These are phyloP conservation scores for Zangia roseola DNA, from an alignment of 768 basidiomycete genomes.

Conservation along the genomic window DNA sequence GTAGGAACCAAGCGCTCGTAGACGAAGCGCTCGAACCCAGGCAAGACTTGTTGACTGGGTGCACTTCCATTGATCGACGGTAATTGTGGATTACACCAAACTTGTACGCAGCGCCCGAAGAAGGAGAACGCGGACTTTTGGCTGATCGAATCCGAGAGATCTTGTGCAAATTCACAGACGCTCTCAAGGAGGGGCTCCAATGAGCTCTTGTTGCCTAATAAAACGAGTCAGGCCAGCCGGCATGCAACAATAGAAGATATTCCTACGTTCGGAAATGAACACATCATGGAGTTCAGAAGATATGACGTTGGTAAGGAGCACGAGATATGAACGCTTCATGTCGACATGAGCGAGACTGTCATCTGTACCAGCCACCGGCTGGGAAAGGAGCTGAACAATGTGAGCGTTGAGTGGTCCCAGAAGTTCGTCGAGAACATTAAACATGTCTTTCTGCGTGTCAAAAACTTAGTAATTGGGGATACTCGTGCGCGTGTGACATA, in stretches of 20 bases:
- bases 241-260: conserved; percentile 23
- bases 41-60: conserved; percentile 44
- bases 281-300: conserved; percentile 77
- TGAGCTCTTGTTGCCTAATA: conserved; percentile 57
- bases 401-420: conserved; percentile 84
- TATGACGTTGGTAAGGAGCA: conserved; percentile 78
- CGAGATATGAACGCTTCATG: conserved; percentile 87
- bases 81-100: conserved; percentile 61
- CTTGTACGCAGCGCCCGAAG: conserved; percentile 62
- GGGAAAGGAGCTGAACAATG: conserved; percentile 74
- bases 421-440: conserved; percentile 85
- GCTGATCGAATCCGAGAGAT: conserved; percentile 69
- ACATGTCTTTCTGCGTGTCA: conserved; percentile 67
- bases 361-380: conserved; percentile 84
- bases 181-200: conserved; percentile 76
- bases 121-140: conserved; percentile 82
- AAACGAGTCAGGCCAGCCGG: not conserved
- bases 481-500: conserved; percentile 29
- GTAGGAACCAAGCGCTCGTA: conserved; percentile 84
- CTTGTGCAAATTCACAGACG: conserved; percentile 70
- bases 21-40: conserved; percentile 90
- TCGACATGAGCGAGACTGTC: conserved; percentile 75
- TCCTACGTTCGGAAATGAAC: conserved; percentile 81
- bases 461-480: not conserved
- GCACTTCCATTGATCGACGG: conserved; percentile 36